Evolutionary conservation across 106 monocot genomes (phyloP).

Genomic region (Chionographis japonica): DNA sequence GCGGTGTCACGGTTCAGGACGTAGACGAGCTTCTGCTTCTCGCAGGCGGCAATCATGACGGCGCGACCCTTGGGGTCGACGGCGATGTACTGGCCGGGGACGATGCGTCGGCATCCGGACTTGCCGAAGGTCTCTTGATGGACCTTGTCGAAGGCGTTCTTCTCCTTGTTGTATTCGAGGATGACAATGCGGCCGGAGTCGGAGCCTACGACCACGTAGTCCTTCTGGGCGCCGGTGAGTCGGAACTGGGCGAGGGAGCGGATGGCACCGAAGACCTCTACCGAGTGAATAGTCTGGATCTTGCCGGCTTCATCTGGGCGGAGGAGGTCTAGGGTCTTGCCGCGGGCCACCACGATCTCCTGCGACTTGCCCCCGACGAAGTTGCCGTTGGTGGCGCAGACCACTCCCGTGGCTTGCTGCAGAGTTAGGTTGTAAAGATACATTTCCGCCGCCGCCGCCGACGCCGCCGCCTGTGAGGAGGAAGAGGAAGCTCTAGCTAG

Average conservation of each 20-base stretch:
- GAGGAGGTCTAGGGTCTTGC: slow-evolving; percentile 80
- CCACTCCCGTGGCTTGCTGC: slow-evolving; percentile 81
- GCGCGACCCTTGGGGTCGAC: slow-evolving; percentile 98
- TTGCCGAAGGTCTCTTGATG: slow-evolving; percentile 99
- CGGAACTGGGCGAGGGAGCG: slow-evolving; percentile 94
- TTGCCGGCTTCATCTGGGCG: slow-evolving; percentile 91
- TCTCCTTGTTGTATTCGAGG: slow-evolving; percentile 75
- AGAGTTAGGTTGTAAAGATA: slow-evolving; percentile 96
- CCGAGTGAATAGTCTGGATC: slow-evolving; percentile 86
- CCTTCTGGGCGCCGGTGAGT: slow-evolving; percentile 94
- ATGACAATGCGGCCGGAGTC: slow-evolving; percentile 97
- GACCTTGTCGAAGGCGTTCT: slow-evolving; percentile 73
- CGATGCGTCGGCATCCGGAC: slow-evolving; percentile 95
- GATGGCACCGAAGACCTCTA: slow-evolving; percentile 84
- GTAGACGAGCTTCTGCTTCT: slow-evolving; percentile 99
- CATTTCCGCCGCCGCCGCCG: slow-evolving; percentile 41
- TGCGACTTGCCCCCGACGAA: slow-evolving; percentile 85
- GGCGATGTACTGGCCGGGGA: slow-evolving; percentile 87
- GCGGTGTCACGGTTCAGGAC: slow-evolving; percentile 90
- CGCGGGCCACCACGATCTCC: slow-evolving; percentile 90
- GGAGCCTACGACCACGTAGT: slow-evolving; percentile 88
- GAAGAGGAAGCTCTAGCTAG: too few species aligned
- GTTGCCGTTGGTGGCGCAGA: slow-evolving; percentile 88
- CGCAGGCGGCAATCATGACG: slow-evolving; percentile 89
- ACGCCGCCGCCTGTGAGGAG: too few species aligned